Evolutionary conservation across 345 rosid genomes (phyloP).

Genomic region (Adansonia digitata): DNA sequence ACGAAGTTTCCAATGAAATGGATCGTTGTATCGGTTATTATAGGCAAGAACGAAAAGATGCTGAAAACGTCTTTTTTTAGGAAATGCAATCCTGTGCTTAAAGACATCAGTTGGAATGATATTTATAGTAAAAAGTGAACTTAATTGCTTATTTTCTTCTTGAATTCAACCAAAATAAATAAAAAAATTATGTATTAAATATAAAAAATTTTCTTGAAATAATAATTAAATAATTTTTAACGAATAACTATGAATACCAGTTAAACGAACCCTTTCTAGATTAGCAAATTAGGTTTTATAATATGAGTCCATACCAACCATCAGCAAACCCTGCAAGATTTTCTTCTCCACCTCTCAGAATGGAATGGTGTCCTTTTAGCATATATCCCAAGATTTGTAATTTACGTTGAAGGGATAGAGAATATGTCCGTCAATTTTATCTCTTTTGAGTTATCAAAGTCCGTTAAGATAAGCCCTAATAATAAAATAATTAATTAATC

Average conservation of each 20-base stretch:
- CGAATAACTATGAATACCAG: no score
- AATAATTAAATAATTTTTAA: no score
- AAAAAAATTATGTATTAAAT: no score
- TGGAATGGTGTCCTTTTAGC: not conserved
- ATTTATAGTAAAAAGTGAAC: no score
- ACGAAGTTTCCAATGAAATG: not conserved
- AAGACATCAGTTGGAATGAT: no score
- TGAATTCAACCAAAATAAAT: no score
- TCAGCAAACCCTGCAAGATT: not conserved
- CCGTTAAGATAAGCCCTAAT: not conserved
- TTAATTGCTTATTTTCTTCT: no score
- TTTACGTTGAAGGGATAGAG: not conserved
- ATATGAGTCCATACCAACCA: not conserved
- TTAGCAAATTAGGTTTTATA: not conserved
- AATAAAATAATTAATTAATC: not conserved
- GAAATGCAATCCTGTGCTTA: no score
- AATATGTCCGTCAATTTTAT: not conserved
- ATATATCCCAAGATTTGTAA: slow-evolving; percentile 1
- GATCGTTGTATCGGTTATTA: not conserved
- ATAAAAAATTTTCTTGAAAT: no score
- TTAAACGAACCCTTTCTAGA: no score
- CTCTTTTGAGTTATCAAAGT: not conserved
- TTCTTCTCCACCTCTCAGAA: not conserved
- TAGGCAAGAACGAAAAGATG: slow-evolving; percentile 10
- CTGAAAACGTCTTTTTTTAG: not conserved